phyloP scores from a whole-genome alignment of 192 early-diverging fungal genomes.

The Jimgerdemannia flammicorona region DNA sequence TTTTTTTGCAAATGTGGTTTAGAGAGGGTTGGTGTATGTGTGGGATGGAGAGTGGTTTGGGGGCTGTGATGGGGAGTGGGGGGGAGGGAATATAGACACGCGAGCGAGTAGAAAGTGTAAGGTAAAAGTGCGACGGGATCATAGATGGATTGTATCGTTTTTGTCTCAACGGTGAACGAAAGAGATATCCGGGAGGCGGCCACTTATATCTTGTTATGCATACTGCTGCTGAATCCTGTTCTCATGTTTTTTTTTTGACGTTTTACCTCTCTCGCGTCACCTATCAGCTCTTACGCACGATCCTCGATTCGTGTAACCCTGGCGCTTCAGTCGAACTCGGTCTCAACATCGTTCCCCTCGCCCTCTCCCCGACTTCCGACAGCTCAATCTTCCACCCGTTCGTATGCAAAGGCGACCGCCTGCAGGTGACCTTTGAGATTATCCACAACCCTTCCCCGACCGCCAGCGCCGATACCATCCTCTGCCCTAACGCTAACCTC shows the following conservation, averaged over 20 bases:
- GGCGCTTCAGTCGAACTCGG: constrained; percentile 53
- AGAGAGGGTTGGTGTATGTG: no score
- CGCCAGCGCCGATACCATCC: neutral
- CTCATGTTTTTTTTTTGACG: no score
- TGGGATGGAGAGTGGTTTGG: neutral
- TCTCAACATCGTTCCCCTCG: constrained; percentile 20
- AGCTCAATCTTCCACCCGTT: neutral
- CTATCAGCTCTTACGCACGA: constrained; percentile 43
- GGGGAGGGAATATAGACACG: no score
- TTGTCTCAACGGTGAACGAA: no score
- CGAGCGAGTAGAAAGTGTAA: no score
- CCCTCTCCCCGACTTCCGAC: neutral
- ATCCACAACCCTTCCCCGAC: neutral
- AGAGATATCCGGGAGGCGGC: no score
- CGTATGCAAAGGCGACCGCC: neutral
- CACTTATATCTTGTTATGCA: no score
- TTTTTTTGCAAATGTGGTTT: no score
- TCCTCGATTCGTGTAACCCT: constrained; percentile 40
- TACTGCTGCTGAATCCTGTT: no score
- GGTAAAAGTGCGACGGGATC: no score
- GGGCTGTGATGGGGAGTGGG: no score
- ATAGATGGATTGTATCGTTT: no score
- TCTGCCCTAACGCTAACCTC: constrained; percentile 21
- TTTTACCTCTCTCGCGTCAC: neutral
- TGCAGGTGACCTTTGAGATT: neutral